Evolutionary conservation across 108 stramenopile species (phyloP), one percentile per base, ranked within the genome.

Genomic region (Cyclotella distinguenda): DNA sequence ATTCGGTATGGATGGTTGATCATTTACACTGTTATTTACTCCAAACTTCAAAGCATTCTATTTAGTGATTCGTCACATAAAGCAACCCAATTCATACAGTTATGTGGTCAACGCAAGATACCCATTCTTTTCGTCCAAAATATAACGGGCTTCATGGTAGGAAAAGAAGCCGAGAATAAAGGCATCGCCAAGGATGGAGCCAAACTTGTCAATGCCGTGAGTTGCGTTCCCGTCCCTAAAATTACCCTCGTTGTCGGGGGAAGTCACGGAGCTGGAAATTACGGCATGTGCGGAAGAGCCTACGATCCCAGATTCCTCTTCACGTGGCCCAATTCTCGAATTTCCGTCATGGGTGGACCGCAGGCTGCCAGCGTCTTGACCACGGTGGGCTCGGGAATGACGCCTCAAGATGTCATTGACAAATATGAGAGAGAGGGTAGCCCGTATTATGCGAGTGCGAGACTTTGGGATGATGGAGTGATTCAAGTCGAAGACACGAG

Each of bases 121-220:
- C 98, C 98, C 4, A 85, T 99, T 56, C 60, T 99, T 25, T 99
- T 99, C 68, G 67, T 99, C 9, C 98, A 99, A 68, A 96, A 99
- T 68, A 98, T 99, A 62, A 97, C 97, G 6, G 98, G 98, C 7
- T 99, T 99, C 61, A 98, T 98, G 96, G 95, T 99, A 23, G 98
- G 98, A 38, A 86, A 82, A 66, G 86, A 91, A 39, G 94, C 95
- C 58, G 98, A 99, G 73, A 80, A 93, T 52, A 93, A 94, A 60
- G 98, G 98, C 6, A 98, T 99, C 50, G 97, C 98, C 23, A 98
- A 98, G 67, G 85, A 99, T 66, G 97, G 98, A 40, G 89, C 89
- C 15, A 95, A 97, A 78, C 80, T 99, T 23, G 98, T 99, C 16
- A 93, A 86, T 21, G 97, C 97, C 19, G 98, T 99, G 6, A 78